Conservation (phyloP, 1,284 basidiomycete genomes). For the Polyporus tsugae region DNA sequence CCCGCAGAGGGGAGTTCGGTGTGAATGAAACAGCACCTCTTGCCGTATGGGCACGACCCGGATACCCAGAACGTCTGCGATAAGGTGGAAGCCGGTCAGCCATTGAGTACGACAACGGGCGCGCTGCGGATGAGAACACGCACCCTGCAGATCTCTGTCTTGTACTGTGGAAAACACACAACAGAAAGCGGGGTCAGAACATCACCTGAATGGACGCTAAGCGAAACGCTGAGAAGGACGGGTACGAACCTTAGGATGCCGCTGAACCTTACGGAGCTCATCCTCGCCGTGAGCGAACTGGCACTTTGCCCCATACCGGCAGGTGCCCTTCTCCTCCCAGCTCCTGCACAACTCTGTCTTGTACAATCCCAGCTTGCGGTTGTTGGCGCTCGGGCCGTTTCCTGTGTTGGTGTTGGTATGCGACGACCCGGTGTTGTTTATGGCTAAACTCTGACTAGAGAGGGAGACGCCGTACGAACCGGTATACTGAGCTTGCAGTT, state of each 20-base stretch:
- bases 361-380: constrained; percentile 87
- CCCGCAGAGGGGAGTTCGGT: constrained; percentile 78
- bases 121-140: constrained; percentile 39
- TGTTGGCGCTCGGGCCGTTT: constrained; percentile 84
- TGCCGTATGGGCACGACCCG: constrained; percentile 90
- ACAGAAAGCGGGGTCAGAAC: constrained; percentile 14
- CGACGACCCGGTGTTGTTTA: constrained; percentile 31
- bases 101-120: constrained; percentile 19
- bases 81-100: constrained; percentile 27
- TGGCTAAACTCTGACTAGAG: constrained; percentile 33
- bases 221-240: constrained; percentile 7
- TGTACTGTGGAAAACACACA: constrained; percentile 63
- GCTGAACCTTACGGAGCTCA: constrained; percentile 80
- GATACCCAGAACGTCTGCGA: constrained; percentile 88
- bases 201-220: constrained; percentile 19
- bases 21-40: constrained; percentile 91
- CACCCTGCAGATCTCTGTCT: constrained; percentile 91
- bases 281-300: constrained; percentile 93
- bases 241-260: constrained; percentile 83
- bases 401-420: constrained; percentile 42
- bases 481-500: constrained; percentile 55
- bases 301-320: constrained; percentile 87
- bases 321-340: constrained; percentile 93
- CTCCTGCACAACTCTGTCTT: constrained; percentile 93
- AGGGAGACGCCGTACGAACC: constrained; percentile 60